Conservation (phyloP, 768 basidiomycete genomes). For the Floccularia luteovirens region DNA sequence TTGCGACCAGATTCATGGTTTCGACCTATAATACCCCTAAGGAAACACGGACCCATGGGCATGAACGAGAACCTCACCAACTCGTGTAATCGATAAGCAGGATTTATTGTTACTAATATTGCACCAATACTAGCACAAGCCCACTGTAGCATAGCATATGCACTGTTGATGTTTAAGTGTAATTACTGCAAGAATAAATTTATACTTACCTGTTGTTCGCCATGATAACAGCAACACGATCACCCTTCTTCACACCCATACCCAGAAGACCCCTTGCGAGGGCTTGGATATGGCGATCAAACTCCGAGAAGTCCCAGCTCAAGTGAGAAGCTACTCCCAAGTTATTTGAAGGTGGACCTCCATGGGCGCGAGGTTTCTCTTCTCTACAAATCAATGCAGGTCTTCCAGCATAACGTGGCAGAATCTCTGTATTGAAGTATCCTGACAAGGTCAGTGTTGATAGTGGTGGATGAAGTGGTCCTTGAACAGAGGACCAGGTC, state of each 20-base stretch:
- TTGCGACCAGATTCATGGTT: conserved; percentile 55
- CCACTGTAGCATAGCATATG: conserved; percentile 81
- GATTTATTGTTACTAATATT: conserved; percentile 77
- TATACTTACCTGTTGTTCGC: conserved; percentile 69
- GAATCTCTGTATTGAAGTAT: conserved; percentile 55
- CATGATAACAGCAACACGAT: conserved; percentile 76
- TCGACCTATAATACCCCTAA: conserved; percentile 33
- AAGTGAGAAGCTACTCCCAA: conserved; percentile 42
- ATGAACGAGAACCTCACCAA: conserved; percentile 54
- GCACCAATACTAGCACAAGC: conserved; percentile 83
- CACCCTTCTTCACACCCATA: conserved; percentile 68
- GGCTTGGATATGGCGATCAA: conserved; percentile 57
- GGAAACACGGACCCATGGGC: no score
- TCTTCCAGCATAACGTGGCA: conserved; percentile 36
- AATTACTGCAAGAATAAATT: background rate
- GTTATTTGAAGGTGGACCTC: conserved; percentile 51
- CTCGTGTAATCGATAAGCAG: conserved; percentile 68
- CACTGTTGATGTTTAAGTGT: conserved; percentile 26
- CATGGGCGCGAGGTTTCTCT: conserved; percentile 50
- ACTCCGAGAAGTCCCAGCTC: conserved; percentile 69
- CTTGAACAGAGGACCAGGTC: conserved; percentile 48
- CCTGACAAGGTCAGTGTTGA: conserved; percentile 45
- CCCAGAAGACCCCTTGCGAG: conserved; percentile 62
- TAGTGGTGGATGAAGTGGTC: conserved; percentile 48
- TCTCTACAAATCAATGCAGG: conserved; percentile 61